phyloP scores from a whole-genome alignment of 164 flowering plant species.

The grape (Vitis vinifera) region DNA sequence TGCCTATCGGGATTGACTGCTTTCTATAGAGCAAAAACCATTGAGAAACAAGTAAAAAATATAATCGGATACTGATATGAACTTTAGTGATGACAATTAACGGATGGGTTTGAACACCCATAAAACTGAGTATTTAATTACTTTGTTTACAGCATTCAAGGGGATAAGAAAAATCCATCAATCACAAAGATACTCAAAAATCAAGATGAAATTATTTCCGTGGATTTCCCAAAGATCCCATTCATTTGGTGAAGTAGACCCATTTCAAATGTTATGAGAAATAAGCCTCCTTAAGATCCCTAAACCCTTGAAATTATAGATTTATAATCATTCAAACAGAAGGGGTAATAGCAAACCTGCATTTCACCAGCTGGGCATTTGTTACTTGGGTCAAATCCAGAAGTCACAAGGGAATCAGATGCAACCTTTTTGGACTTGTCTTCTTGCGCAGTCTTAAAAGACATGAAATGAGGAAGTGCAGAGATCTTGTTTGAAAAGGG shows the following conservation, averaged over 20 bases:
- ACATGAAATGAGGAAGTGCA: conserved; percentile 45
- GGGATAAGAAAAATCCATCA: too few species aligned
- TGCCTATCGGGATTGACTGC: conserved; percentile 35
- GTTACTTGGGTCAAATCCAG: conserved; percentile 35
- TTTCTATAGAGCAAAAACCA: conserved; percentile 30
- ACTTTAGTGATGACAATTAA: background rate
- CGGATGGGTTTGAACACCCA: too few species aligned
- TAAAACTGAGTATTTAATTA: too few species aligned
- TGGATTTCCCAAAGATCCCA: too few species aligned
- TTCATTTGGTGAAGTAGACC: too few species aligned
- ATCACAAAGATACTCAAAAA: too few species aligned
- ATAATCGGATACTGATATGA: background rate
- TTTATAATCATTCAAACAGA: background rate
- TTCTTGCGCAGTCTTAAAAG: conserved; percentile 42
- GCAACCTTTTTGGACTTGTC: conserved; percentile 39
- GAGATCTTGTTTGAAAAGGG: conserved; percentile 52
- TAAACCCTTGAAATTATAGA: background rate
- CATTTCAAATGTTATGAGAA: too few species aligned
- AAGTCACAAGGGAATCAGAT: conserved; percentile 27
- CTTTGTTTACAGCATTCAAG: too few species aligned
- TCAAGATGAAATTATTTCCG: too few species aligned
- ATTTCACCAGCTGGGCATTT: conserved; percentile 19
- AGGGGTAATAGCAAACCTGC: conserved; percentile 36
- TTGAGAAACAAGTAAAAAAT: background rate
- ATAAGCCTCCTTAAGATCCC: too few species aligned